A percentile compares a stretch with the other conserved stretches of the same genome.
Evolutionary conservation across 176 grass and related monocot species (phyloP).

Genomic region (Carex pumila): DNA sequence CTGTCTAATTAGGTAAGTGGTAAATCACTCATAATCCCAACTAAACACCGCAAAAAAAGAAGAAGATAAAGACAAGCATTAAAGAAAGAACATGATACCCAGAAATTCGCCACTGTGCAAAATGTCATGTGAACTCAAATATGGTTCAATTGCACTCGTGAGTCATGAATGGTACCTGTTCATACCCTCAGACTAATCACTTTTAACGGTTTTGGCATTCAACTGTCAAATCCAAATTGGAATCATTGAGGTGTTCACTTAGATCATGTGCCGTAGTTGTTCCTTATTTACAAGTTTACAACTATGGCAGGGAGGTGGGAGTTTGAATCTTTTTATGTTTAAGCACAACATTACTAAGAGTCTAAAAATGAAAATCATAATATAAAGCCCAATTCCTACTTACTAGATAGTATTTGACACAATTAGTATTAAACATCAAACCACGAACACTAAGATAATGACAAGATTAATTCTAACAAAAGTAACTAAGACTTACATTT

Average conservation of each 20-base stretch:
- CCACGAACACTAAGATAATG: constrained; percentile 1
- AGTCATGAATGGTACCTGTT: not conserved
- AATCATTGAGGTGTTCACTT: not conserved
- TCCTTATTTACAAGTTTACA: not conserved
- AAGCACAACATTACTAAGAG: not conserved
- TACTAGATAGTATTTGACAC: too few relatives aligned
- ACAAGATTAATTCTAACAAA: not conserved
- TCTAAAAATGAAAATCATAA: too few relatives aligned
- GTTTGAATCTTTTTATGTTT: not conserved
- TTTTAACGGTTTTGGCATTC: not conserved
- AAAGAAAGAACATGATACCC: not conserved
- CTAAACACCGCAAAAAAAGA: not conserved
- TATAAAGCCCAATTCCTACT: not conserved
- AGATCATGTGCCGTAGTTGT: not conserved
- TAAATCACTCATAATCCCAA: not conserved
- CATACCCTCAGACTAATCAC: not conserved
- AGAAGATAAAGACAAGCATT: not conserved
- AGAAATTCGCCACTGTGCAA: not conserved
- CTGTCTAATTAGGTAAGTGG: not conserved
- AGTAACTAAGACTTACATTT: not conserved
- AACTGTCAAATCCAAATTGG: not conserved
- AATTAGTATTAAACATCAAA: not conserved
- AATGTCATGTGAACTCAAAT: not conserved
- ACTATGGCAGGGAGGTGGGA: not conserved
- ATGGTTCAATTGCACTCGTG: not conserved